phyloP scores from a whole-genome alignment of 192 early-diverging fungal genomes.

The Kappamyces sp. region DNA sequence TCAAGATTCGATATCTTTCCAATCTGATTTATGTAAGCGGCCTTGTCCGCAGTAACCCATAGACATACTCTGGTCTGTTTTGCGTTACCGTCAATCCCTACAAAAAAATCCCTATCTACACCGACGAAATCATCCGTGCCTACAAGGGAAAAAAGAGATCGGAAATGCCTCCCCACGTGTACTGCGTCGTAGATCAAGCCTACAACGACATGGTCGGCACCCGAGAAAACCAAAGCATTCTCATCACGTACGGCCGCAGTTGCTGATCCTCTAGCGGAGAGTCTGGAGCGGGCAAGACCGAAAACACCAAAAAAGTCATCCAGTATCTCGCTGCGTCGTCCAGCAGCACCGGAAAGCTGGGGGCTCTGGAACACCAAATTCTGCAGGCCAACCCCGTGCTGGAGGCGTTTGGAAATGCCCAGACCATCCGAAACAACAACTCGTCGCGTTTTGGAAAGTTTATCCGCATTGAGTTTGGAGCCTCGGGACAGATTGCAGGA shows the following conservation, averaged over 20 bases:
- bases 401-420: constrained; percentile 97
- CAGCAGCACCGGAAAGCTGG: constrained; percentile 36
- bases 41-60: not conserved
- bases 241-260: constrained; percentile 73
- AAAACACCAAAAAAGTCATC: constrained; percentile 99
- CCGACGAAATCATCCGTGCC: constrained; percentile 61
- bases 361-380: constrained; percentile 83
- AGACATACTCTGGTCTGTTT: constrained; percentile 99
- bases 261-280: constrained; percentile 64
- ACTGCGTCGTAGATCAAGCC: constrained; percentile 83
- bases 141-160: constrained; percentile 55
- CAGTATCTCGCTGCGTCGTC: constrained; percentile 87
- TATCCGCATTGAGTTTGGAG: constrained; percentile 95
- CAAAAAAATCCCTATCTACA: constrained; percentile 85
- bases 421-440: constrained; percentile 98
- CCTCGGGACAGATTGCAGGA: constrained; percentile 79
- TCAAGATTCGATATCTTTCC: constrained; percentile 80
- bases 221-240: constrained; percentile 92
- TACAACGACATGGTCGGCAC: constrained; percentile 94
- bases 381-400: constrained; percentile 95
- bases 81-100: constrained; percentile 98
- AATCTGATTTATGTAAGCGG: constrained; percentile 84
- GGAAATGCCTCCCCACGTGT: constrained; percentile 73
- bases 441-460: constrained; percentile 98
- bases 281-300: constrained; percentile 98